Percentiles rank a stretch among this genome's conserved stretches.
phyloP scores from a whole-genome alignment of 345 rosid genomes.

The Hibiscus trionum region DNA sequence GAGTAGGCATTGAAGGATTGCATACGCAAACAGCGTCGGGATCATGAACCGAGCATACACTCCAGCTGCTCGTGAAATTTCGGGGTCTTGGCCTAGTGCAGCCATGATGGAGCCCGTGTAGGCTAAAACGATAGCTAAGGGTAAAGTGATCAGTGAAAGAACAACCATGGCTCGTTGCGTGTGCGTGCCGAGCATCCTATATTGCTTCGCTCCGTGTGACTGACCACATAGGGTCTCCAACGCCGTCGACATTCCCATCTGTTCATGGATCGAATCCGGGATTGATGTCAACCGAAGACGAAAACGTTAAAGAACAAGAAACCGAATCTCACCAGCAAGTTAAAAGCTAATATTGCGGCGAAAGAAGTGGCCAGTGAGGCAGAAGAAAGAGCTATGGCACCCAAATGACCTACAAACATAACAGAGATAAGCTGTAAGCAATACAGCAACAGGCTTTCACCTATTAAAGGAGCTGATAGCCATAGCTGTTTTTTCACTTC shows the following conservation, averaged over 20 bases:
- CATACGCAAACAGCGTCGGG: constrained; percentile 39
- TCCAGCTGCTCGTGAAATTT: constrained; percentile 37
- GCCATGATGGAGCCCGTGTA: neutral
- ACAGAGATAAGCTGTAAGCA: constrained; percentile 23
- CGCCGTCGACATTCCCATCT: constrained; percentile 19
- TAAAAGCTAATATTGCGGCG: constrained; percentile 32
- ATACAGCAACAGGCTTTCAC: constrained; percentile 4
- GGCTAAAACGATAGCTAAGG: constrained; percentile 10
- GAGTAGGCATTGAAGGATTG: constrained; percentile 22
- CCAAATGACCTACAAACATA: constrained; percentile 32
- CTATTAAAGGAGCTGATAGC: constrained; percentile 15
- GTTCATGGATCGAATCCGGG: no score
- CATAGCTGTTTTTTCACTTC: constrained; percentile 16
- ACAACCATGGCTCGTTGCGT: constrained; percentile 19
- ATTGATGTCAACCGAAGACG: no score
- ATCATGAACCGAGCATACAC: constrained; percentile 34
- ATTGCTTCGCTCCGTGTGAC: constrained; percentile 24
- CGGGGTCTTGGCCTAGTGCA: constrained; percentile 12
- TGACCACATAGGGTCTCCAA: constrained; percentile 32
- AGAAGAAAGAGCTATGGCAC: constrained; percentile 28
- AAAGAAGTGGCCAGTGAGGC: constrained; percentile 43
- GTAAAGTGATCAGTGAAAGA: constrained; percentile 14
- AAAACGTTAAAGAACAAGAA: no score
- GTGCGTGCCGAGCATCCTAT: constrained; percentile 13
- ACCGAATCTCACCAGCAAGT: constrained; percentile 22